Evolutionary conservation across 176 grass and related monocot genomes (phyloP), one percentile per base, ranked within the genome.

Genomic region (Cymbopogon citratus): DNA sequence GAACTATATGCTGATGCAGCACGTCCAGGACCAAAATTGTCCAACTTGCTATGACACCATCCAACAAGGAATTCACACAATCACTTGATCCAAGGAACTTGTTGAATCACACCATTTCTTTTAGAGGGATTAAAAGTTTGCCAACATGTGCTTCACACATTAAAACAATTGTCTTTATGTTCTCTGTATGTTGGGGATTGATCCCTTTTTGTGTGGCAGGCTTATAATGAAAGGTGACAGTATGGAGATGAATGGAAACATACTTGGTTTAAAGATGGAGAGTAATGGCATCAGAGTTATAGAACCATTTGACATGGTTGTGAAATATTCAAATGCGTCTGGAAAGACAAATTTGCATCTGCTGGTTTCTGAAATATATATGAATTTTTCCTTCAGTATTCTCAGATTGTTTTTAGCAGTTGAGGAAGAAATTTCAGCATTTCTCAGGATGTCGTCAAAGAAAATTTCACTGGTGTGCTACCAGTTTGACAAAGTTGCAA

Each of bases 381-480:
- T 98, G 92, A 98, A 98, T 85, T 98, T 94, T 74, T 94, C 95
- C 66, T 98, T 98, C 28, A 98, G 95, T 83, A 98, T 98, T 74
- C 88, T 98, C 64, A 98, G 84, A 81, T 79, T 98, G n/a, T 87
- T 98, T 75, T 81, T 94, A 87, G 90, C 90, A 82, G 86, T 98
- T 18, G 88, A 98, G 88, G 92, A 98, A 91, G 95, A 98, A 87
- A 98, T 98, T 87, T 89, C 90, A 73, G 90, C 90, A 80, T 98
- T 94, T 93, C 81, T 98, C 48, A 90, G 86, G 77, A 91, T 88
- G 79, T 89, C 92, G 52, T 94, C 95, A 4, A 94, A 94, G 67
- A 91, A 94, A 86, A 86, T 92, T 41, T 92, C 86, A 63, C 67
- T 94, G 54, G 40, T 91, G 67, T 98, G 95, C 56, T 89, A 85